Evolutionary conservation across 1,139 yeast species (phyloP).

Genomic region (Pichia sp.): DNA sequence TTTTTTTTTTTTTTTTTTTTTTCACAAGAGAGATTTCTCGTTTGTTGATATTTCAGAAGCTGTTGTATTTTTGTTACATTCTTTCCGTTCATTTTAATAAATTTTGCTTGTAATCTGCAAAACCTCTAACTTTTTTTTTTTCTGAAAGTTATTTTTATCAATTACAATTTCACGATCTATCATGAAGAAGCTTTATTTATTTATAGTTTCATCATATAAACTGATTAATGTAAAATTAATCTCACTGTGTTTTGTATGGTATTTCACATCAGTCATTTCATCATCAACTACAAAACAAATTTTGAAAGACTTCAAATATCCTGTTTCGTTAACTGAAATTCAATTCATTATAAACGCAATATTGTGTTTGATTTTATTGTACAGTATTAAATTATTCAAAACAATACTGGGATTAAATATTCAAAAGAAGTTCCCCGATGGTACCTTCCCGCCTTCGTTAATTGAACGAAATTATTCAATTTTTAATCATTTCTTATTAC

Average conservation of each 20-base stretch:
- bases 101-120: too few relatives aligned
- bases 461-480: slow-evolving; percentile 26
- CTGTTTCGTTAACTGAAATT: slow-evolving; percentile 77
- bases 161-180: background rate
- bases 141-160: background rate
- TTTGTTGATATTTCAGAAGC: too few relatives aligned
- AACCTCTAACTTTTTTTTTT: too few relatives aligned
- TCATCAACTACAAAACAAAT: slow-evolving; percentile 76
- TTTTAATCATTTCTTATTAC: slow-evolving; percentile 37
- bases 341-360: slow-evolving; percentile 69
- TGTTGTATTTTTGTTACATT: too few relatives aligned
- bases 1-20: background rate
- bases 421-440: slow-evolving; percentile 42
- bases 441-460: slow-evolving; percentile 45
- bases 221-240: slow-evolving; percentile 24
- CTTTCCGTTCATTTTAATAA: too few relatives aligned
- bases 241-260: slow-evolving; percentile 65
- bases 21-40: background rate
- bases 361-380: slow-evolving; percentile 36
- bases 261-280: slow-evolving; percentile 71
- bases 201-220: background rate
- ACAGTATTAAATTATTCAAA: slow-evolving; percentile 16
- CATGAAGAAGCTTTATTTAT: background rate
- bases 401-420: background rate
- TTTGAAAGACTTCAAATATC: slow-evolving; percentile 60